These are phyloP conservation scores for Geotrichum phurueaensis DNA, from an alignment of 1,139 yeast species.

Conservation along the genomic window DNA sequence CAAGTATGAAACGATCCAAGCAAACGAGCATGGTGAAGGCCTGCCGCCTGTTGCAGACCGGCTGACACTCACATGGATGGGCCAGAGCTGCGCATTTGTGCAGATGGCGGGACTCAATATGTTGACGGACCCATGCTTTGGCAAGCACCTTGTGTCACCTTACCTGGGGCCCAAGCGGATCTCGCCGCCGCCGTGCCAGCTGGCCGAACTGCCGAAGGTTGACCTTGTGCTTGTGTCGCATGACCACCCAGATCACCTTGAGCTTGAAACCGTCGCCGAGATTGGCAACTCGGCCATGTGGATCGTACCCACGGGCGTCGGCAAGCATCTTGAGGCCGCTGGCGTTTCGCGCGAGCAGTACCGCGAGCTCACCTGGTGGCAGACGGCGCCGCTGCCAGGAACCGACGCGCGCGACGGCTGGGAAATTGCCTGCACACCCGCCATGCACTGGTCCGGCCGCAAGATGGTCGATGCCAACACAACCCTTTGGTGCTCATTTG, in stretches of 20 bases:
- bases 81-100: conserved; percentile 79
- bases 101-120: conserved; percentile 69
- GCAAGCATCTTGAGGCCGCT: conserved; percentile 48
- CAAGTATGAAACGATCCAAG: neutral
- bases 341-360: conserved; percentile 47
- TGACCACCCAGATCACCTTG: conserved; percentile 93
- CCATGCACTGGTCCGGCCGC: conserved; percentile 98
- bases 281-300: conserved; percentile 62
- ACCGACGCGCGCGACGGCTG: conserved; percentile 45
- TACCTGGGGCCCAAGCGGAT: conserved; percentile 77
- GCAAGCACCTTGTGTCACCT: conserved; percentile 58
- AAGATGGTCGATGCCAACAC: conserved; percentile 68
- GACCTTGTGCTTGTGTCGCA: conserved; percentile 79
- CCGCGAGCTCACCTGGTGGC: conserved; percentile 93
- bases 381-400: conserved; percentile 44
- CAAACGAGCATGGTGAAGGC: conserved; percentile 13
- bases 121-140: conserved; percentile 79
- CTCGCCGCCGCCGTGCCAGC: conserved; percentile 59
- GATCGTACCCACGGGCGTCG: conserved; percentile 83
- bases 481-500: conserved; percentile 83
- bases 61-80: conserved; percentile 79
- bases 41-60: conserved; percentile 40
- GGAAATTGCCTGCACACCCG: conserved; percentile 83
- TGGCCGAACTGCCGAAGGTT: conserved; percentile 59
- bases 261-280: conserved; percentile 50